Evolutionary conservation across 805 yeast genomes (phyloP).

Genomic region (Kazachstania kunashirensis): DNA sequence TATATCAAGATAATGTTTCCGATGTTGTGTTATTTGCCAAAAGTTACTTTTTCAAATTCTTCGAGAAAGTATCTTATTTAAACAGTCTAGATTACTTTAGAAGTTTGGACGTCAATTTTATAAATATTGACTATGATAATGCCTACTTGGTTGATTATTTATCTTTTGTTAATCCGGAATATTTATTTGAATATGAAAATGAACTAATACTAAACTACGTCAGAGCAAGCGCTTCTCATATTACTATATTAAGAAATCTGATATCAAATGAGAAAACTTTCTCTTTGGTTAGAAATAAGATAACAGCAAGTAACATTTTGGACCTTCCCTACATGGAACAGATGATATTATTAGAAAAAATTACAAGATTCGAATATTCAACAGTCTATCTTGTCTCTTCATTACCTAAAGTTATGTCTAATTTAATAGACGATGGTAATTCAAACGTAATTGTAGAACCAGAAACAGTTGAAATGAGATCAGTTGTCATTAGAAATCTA

Average conservation of each 20-base stretch:
- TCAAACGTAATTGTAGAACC: constrained; percentile 16
- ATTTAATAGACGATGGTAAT: constrained; percentile 13
- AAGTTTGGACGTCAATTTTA: constrained; percentile 13
- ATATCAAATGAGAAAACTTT: constrained; percentile 14
- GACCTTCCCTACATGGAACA: constrained; percentile 27
- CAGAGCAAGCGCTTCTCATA: constrained; percentile 14
- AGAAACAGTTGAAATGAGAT: constrained; percentile 19
- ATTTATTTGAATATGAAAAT: constrained; percentile 12
- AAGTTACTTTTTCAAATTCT: constrained; percentile 18
- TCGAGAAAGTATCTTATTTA: constrained; percentile 19
- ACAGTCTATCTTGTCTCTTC: constrained; percentile 11
- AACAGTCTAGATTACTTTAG: constrained; percentile 11
- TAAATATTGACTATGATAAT: constrained; percentile 12
- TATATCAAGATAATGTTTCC: constrained; percentile 11
- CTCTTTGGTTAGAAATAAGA: constrained; percentile 11
- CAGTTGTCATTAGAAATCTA: constrained; percentile 17
- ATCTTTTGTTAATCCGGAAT: constrained; percentile 25
- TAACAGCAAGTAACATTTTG: constrained; percentile 15
- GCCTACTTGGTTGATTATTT: constrained; percentile 17
- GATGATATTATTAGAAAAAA: constrained; percentile 22
- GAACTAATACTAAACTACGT: constrained; percentile 8
- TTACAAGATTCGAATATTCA: constrained; percentile 17
- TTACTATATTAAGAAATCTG: constrained; percentile 20
- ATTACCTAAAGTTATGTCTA: constrained; percentile 22
- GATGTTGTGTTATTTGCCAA: constrained; percentile 17